These are phyloP conservation scores for Fraxinus angustifolia DNA, from an alignment of 305 asterid genomes.

Conservation along the genomic window DNA sequence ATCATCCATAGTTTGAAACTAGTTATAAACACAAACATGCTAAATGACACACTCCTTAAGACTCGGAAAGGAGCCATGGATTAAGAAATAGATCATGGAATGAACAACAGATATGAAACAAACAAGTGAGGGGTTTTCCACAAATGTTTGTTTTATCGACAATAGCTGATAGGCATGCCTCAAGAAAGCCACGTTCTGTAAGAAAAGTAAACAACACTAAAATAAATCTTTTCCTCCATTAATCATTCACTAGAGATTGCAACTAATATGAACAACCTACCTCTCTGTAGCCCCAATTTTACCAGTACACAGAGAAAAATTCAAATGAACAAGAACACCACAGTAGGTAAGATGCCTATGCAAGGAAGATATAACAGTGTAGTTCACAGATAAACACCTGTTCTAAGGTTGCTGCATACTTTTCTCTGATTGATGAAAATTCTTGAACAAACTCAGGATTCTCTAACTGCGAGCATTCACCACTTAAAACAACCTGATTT, in stretches of 20 bases:
- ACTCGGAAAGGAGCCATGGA: neutral
- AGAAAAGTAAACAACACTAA: neutral
- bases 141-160: neutral
- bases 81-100: neutral
- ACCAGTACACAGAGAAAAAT: neutral
- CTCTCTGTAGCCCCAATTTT: neutral
- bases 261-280: neutral
- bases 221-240: neutral
- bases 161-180: neutral
- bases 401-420: slow-evolving; percentile 47
- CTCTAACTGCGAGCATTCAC: slow-evolving; percentile 36
- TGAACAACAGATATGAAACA: neutral
- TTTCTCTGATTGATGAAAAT: slow-evolving; percentile 34
- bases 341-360: slow-evolving; percentile 10
- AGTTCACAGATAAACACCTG: slow-evolving; percentile 36
- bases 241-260: neutral
- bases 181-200: neutral
- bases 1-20: neutral
- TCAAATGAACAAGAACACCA: slow-evolving; percentile 11
- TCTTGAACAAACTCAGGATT: slow-evolving; percentile 28
- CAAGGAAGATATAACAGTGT: neutral
- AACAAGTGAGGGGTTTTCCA: neutral
- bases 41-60: neutral
- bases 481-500: slow-evolving; percentile 33
- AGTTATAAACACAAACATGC: neutral